These are phyloP conservation scores for Vitis hybrid DNA, from an alignment of 177 flowering plant species.

Conservation along the genomic window DNA sequence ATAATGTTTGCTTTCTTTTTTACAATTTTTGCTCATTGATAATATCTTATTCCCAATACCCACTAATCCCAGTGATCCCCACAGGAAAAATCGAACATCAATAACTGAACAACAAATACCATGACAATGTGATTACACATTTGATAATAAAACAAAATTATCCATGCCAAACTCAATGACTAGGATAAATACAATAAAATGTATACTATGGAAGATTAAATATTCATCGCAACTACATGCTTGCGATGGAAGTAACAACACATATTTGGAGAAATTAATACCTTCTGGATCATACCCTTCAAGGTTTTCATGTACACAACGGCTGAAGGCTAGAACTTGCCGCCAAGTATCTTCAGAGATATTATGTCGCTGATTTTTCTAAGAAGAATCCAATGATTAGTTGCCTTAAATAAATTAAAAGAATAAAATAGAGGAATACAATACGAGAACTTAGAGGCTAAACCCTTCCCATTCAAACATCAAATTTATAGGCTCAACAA, in stretches of 20 bases:
- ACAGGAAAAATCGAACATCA: neutral
- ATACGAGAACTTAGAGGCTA: no score
- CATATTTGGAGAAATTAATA: constrained; percentile 22
- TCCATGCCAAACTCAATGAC: neutral
- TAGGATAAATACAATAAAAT: neutral
- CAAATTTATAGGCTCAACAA: no score
- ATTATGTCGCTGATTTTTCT: constrained; percentile 83
- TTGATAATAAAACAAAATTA: neutral
- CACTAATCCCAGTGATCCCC: neutral
- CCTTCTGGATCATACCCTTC: constrained; percentile 95
- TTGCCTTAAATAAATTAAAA: constrained; percentile 6
- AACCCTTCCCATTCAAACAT: no score
- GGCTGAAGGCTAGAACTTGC: constrained; percentile 84
- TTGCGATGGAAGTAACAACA: no score
- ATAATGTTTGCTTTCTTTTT: no score
- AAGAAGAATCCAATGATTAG: constrained; percentile 15
- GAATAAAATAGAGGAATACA: neutral
- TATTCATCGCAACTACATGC: no score
- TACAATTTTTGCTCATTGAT: no score
- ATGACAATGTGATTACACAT: neutral
- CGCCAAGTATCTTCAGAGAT: constrained; percentile 92
- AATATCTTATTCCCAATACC: no score
- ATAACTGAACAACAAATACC: neutral
- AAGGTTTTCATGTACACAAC: constrained; percentile 85
- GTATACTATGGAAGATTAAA: no score